These are phyloP conservation scores for Trichoderma aggressivum DNA, from an alignment of 2,329 filamentous ascomycete species.

Conservation along the genomic window DNA sequence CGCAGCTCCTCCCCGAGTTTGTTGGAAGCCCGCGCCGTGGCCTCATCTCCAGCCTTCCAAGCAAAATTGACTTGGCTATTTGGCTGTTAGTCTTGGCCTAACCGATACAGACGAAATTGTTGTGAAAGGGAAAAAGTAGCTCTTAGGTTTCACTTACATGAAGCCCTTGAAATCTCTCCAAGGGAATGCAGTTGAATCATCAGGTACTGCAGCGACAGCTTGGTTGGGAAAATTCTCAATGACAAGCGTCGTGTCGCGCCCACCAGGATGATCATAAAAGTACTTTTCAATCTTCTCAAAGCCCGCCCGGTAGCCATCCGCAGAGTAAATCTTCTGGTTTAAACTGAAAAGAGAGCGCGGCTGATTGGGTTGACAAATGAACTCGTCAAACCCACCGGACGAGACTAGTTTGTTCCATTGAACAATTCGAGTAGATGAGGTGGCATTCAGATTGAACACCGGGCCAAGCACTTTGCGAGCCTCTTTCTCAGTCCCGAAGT, in stretches of 20 bases:
- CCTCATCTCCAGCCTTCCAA: neutral
- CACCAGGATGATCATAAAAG: neutral
- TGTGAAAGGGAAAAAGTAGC: neutral
- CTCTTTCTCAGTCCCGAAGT: neutral
- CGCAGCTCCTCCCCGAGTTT: neutral
- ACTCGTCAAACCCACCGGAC: neutral
- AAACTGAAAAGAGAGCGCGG: neutral
- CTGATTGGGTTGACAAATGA: neutral
- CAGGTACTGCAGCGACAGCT: neutral
- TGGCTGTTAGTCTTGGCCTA: neutral
- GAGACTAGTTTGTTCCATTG: conserved; percentile 1
- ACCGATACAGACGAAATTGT: accelerated
- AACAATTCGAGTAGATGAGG: neutral
- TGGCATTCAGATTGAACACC: neutral
- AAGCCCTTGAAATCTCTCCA: conserved; percentile 10
- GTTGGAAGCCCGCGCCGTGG: neutral
- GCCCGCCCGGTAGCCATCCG: neutral
- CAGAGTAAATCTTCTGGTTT: conserved; percentile 3
- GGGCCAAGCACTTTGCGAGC: neutral
- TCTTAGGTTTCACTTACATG: neutral
- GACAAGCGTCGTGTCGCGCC: neutral
- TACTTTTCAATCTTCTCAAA: neutral
- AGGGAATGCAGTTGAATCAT: neutral
- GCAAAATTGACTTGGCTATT: neutral
- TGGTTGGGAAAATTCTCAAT: conserved; percentile 4